These are phyloP conservation scores for Diaporthe australafricana DNA, from an alignment of 2,329 filamentous ascomycete species.

Conservation along the genomic window DNA sequence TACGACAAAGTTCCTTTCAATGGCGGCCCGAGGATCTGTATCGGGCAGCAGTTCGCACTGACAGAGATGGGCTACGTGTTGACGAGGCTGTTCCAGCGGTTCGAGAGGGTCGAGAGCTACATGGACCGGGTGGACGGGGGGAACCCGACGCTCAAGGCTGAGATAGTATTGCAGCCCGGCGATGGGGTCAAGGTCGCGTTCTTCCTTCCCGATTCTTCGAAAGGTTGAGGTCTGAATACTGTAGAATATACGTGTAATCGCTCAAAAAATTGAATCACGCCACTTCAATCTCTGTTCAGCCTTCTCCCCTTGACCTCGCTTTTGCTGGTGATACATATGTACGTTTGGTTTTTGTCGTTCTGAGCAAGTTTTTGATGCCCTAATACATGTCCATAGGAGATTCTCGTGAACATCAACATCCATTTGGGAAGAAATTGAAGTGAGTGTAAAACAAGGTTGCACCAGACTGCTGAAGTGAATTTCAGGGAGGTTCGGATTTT, in stretches of 20 bases:
- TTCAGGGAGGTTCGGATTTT: no score
- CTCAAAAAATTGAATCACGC: background rate
- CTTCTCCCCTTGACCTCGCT: background rate
- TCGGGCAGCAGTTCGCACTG: conserved; percentile 85
- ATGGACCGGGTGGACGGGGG: conserved; percentile 68
- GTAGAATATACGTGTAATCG: no score
- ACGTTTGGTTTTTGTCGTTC: background rate
- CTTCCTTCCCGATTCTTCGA: conserved; percentile 54
- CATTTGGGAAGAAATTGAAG: background rate
- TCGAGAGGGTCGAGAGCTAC: conserved; percentile 69
- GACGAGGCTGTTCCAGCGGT: conserved; percentile 78
- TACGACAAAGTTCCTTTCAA: conserved; percentile 72
- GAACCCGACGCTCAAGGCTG: conserved; percentile 64
- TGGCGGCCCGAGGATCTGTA: conserved; percentile 78
- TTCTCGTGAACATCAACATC: background rate
- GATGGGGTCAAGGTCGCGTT: conserved; percentile 70
- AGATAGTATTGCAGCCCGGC: conserved; percentile 70
- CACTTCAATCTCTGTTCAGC: background rate
- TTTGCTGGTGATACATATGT: background rate
- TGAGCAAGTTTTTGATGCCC: background rate
- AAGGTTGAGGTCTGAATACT: conserved; percentile 26
- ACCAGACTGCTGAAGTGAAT: no score
- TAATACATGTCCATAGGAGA: background rate
- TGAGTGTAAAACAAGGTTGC: no score
- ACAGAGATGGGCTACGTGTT: conserved; percentile 82